Conservation (phyloP, 768 basidiomycete genomes). For the Terana coerulea region DNA sequence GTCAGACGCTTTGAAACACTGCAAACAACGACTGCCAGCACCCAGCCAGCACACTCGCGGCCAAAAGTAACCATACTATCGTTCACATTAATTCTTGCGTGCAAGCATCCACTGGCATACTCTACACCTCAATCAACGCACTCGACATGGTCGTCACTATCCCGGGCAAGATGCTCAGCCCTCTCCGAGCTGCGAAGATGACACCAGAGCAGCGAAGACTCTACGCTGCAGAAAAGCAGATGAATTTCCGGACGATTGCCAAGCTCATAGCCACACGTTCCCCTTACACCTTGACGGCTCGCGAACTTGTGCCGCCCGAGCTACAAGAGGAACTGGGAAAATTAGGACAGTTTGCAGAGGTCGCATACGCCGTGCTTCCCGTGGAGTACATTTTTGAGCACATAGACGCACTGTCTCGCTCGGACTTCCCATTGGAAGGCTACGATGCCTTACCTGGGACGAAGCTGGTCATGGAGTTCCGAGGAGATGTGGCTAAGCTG, state of each 20-base stretch:
- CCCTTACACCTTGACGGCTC: conserved; percentile 34
- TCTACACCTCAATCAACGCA: too few species aligned
- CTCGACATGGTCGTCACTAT: too few species aligned
- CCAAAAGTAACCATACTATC: too few species aligned
- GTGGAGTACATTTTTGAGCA: conserved; percentile 41
- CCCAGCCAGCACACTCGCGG: too few species aligned
- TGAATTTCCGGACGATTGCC: conserved; percentile 55
- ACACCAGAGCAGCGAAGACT: conserved; percentile 35
- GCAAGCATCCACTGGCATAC: too few species aligned
- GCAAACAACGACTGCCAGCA: too few species aligned
- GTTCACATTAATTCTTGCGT: too few species aligned
- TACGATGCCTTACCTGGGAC: conserved; percentile 36
- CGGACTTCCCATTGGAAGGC: conserved; percentile 48
- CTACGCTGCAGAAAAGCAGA: conserved; percentile 48
- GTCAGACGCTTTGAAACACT: too few species aligned
- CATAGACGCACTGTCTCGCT: conserved; percentile 33
- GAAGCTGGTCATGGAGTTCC: conserved; percentile 34
- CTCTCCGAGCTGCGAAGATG: too few species aligned
- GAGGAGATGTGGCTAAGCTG: conserved; percentile 39
- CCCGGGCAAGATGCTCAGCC: too few species aligned
- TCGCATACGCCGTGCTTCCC: conserved; percentile 42
- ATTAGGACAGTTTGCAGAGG: conserved; percentile 53
- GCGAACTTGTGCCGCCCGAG: conserved; percentile 36
- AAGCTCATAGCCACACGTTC: conserved; percentile 46
- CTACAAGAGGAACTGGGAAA: conserved; percentile 40